Conservation (phyloP, 1,284 basidiomycete species). For the Papiliotrema laurentii region DNA sequence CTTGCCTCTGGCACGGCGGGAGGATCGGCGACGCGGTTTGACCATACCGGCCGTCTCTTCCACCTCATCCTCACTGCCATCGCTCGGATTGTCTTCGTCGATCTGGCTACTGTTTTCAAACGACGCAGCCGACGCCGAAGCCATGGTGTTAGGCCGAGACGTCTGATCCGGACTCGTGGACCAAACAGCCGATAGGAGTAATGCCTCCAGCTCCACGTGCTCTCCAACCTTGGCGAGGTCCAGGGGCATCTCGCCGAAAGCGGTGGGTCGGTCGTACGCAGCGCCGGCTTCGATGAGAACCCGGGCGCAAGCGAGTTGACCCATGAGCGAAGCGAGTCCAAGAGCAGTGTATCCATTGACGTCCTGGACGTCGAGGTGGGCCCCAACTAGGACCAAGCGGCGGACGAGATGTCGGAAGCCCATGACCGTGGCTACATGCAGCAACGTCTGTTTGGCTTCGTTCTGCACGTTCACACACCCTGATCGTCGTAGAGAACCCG, state of each 20-base stretch:
- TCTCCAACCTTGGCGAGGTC: constrained; percentile 66
- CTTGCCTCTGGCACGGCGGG: constrained; percentile 16
- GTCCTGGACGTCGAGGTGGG: constrained; percentile 80
- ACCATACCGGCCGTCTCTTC: constrained; percentile 10
- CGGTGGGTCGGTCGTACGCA: constrained; percentile 68
- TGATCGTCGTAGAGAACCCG: constrained; percentile 49
- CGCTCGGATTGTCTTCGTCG: constrained; percentile 47
- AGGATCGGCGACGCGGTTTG: constrained; percentile 10
- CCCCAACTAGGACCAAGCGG: constrained; percentile 67
- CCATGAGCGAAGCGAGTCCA: constrained; percentile 74
- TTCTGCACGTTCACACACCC: constrained; percentile 63
- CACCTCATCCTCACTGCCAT: constrained; percentile 29
- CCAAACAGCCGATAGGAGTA: constrained; percentile 47
- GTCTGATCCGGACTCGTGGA: constrained; percentile 16
- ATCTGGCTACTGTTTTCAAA: constrained; percentile 28
- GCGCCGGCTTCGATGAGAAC: constrained; percentile 75
- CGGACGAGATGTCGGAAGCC: constrained; percentile 68
- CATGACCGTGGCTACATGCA: constrained; percentile 81
- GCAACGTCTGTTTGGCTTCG: constrained; percentile 65
- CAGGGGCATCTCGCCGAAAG: constrained; percentile 69
- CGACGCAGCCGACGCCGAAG: constrained; percentile 13
- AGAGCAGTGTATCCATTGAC: constrained; percentile 85
- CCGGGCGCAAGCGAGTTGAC: constrained; percentile 62
- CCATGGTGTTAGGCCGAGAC: constrained; percentile 3
- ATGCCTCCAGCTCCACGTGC: constrained; percentile 49